These are phyloP conservation scores for Blastobotrys terrestris DNA, from an alignment of 805 yeast genomes.

Conservation along the genomic window DNA sequence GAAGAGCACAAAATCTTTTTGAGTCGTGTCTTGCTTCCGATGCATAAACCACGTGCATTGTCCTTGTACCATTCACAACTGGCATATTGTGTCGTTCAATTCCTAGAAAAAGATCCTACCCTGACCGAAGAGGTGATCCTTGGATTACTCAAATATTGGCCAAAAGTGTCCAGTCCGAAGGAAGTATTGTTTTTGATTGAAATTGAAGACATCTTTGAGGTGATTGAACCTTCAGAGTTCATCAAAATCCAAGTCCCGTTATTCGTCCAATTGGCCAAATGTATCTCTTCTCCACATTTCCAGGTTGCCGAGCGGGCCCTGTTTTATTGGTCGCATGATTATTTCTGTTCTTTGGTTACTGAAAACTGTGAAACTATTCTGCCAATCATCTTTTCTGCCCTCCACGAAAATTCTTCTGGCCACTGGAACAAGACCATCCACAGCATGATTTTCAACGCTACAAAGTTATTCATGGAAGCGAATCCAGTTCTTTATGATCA, in stretches of 20 bases:
- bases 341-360: constrained; percentile 80
- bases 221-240: constrained; percentile 90
- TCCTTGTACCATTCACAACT: constrained; percentile 93
- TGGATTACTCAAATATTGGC: constrained; percentile 94
- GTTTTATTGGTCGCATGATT: constrained; percentile 92
- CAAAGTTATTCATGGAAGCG: constrained; percentile 87
- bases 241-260: constrained; percentile 86
- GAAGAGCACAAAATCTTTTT: constrained; percentile 94
- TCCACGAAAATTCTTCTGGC: constrained; percentile 73
- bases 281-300: constrained; percentile 92
- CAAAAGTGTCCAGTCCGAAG: constrained; percentile 88
- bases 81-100: constrained; percentile 95
- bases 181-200: constrained; percentile 95
- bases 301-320: constrained; percentile 95
- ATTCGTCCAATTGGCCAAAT: constrained; percentile 88
- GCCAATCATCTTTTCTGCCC: constrained; percentile 85
- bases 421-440: constrained; percentile 96
- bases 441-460: constrained; percentile 81
- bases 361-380: constrained; percentile 84
- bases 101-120: constrained; percentile 86
- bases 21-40: constrained; percentile 78
- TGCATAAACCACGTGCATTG: constrained; percentile 85
- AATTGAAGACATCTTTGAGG: constrained; percentile 93
- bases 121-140: constrained; percentile 94
- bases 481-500: constrained; percentile 88